Base-by-base conservation (phyloP, 1,284 basidiomycete species). In the Takashimella koratensis region DNA sequence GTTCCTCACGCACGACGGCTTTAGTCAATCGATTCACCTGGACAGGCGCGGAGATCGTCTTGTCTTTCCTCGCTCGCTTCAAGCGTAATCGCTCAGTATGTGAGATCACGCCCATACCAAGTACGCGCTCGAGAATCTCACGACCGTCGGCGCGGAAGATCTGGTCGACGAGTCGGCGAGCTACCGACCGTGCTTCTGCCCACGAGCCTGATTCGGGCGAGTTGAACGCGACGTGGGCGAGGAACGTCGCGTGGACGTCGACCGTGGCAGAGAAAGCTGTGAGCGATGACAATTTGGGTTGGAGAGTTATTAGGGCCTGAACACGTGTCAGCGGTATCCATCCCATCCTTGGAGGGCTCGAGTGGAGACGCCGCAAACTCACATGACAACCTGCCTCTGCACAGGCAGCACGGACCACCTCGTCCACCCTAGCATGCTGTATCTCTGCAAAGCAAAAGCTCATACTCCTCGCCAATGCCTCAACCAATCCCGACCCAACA, bases 371-470 rank as follows among this genome's bases (percentile, higher is more conserved):
- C 11, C 21, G 1, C 4, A 48, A 21, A 75, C 85, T 72, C 66
- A 90, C 90, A 63, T 79, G 78, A 40, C 82, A 77, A 5, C 85
- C 84, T 40, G 80, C 78, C 25, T 77, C 68, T 73, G 90, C 83
- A 11, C 83, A 79, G 23, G 76, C 74, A 0, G 87, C 83, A 8
- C 84, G 80, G 23, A 82, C 74, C 23, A 78, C 27, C 0, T 53
- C 77, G 42, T 77, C 70, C 60, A 87, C 86, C 8, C 85, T 80
- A 57, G 84, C 83, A 63, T 90, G 87, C 67, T 90, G 88, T 27
- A 87, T 71, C 60, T 89, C 86, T 63, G 86, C 86, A 67, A 85
- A 87, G 44, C 88, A 78, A 56, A 88, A 86, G 59, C 84, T 83
- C 22, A 83, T 76, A 25, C 86, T 78, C 64, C 83, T 84, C 3